These are phyloP conservation scores for Fusarium protoensiforme DNA, from an alignment of 2,329 filamentous ascomycete genomes.

Conservation along the genomic window DNA sequence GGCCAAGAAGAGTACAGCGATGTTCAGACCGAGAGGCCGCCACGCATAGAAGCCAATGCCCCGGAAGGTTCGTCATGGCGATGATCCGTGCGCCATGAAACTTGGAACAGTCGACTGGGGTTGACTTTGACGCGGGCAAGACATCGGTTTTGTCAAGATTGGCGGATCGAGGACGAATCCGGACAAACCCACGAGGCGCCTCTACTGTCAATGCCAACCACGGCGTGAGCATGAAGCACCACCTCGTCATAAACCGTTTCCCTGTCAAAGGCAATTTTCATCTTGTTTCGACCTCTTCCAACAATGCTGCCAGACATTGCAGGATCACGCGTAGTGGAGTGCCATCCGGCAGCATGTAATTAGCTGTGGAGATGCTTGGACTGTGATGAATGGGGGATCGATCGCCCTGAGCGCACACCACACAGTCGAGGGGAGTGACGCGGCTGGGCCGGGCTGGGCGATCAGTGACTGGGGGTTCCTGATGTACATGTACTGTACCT, in stretches of 20 bases:
- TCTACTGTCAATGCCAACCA: constrained; percentile 15
- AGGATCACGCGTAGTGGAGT: constrained; percentile 24
- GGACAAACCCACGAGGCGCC: background rate
- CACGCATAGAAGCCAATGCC: background rate
- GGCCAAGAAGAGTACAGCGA: background rate
- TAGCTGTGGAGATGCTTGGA: constrained; percentile 32
- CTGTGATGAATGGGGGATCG: constrained; percentile 20
- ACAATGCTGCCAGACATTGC: constrained; percentile 24
- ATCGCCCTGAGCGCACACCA: constrained; percentile 22
- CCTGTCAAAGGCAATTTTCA: background rate
- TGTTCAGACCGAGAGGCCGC: constrained; percentile 1
- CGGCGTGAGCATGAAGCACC: constrained; percentile 6
- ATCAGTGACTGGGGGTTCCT: constrained; percentile 22
- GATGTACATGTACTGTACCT: constrained; percentile 22
- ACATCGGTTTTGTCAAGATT: constrained; percentile 8
- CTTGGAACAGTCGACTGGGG: constrained; percentile 25
- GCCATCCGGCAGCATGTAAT: constrained; percentile 29
- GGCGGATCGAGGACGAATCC: constrained; percentile 15
- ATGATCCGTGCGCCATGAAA: constrained; percentile 24
- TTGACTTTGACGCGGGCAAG: constrained; percentile 6
- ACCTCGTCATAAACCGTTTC: constrained; percentile 11
- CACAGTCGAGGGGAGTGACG: constrained; percentile 26
- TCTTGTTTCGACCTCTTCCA: constrained; percentile 2
- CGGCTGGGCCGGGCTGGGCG: constrained; percentile 21
- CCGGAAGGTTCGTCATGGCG: constrained; percentile 8